phyloP scores from a whole-genome alignment of 805 yeast genomes.

The Candida xyloterini region DNA sequence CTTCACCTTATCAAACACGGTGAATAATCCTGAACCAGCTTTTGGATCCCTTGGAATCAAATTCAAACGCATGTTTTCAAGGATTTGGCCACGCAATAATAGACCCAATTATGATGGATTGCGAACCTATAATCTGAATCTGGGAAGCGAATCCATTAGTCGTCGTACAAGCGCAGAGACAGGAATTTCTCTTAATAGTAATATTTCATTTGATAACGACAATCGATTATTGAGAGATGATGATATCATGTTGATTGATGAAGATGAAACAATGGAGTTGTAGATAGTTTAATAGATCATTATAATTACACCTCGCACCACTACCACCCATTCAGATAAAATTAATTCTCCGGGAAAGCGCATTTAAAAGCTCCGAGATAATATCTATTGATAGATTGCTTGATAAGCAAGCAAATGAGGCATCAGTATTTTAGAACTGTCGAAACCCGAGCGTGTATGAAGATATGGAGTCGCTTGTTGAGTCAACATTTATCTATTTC shows the following conservation, averaged over 20 bases:
- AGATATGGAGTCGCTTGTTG: background rate
- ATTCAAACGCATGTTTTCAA: constrained; percentile 1
- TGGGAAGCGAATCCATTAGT: constrained; percentile 12
- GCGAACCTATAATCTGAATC: constrained; percentile 23
- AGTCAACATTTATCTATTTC: constrained; percentile 31
- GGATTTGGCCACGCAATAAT: constrained; percentile 1
- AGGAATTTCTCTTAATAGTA: constrained; percentile 25
- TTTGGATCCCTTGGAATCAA: constrained; percentile 1
- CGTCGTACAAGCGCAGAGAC: constrained; percentile 24
- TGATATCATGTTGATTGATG: constrained; percentile 27
- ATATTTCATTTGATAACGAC: constrained; percentile 29
- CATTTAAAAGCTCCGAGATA: constrained; percentile 3
- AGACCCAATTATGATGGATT: constrained; percentile 18
- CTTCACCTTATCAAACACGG: constrained; percentile 18
- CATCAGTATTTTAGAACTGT: background rate
- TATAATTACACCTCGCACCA: constrained; percentile 8
- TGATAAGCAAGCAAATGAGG: background rate
- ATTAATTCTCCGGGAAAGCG: constrained; percentile 1
- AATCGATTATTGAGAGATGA: constrained; percentile 30
- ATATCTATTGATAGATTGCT: background rate
- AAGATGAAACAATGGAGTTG: constrained; percentile 14
- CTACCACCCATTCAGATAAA: background rate
- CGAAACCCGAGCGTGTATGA: background rate
- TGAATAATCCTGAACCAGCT: constrained; percentile 1
- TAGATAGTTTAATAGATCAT: background rate